These are phyloP conservation scores for Styphnolobium japonicum DNA, from an alignment of 306 rosid genomes.

Conservation along the genomic window DNA sequence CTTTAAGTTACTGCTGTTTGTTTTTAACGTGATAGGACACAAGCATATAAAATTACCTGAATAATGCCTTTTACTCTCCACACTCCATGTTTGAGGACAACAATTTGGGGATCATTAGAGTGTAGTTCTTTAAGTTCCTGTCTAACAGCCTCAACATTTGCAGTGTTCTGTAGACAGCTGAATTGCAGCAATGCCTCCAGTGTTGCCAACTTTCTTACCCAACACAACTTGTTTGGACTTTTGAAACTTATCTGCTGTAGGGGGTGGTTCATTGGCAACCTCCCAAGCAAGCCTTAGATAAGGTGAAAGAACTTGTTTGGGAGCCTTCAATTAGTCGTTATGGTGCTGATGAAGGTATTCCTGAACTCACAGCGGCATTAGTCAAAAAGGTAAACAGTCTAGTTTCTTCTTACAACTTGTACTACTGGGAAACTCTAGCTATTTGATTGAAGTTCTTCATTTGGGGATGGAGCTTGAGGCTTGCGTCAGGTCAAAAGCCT, in stretches of 20 bases:
- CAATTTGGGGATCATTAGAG: too few species aligned
- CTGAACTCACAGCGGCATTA: conserved; percentile 67
- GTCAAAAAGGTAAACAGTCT: conserved; percentile 38
- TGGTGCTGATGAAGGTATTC: conserved; percentile 72
- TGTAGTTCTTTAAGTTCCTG: too few species aligned
- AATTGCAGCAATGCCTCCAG: too few species aligned
- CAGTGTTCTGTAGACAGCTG: too few species aligned
- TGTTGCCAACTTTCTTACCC: too few species aligned
- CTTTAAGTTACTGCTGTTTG: too few species aligned
- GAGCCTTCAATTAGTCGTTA: conserved; percentile 68
- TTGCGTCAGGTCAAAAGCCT: not conserved
- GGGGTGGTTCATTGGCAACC: conserved; percentile 81
- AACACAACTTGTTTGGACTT: too few species aligned
- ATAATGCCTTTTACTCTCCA: too few species aligned
- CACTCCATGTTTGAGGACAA: too few species aligned
- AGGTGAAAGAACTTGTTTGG: conserved; percentile 58
- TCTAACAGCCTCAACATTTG: too few species aligned
- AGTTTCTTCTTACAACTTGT: not conserved
- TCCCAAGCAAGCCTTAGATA: conserved; percentile 59
- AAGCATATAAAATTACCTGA: too few species aligned
- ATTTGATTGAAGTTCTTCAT: not conserved
- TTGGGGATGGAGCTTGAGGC: not conserved
- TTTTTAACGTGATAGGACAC: too few species aligned
- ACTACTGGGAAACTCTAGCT: not conserved
- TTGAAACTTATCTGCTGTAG: conserved; percentile 33